Percentiles rank a stretch among this genome's conserved stretches.
These are phyloP conservation scores for Tricholoma matsutake DNA, from an alignment of 768 basidiomycete species.

Conservation along the genomic window DNA sequence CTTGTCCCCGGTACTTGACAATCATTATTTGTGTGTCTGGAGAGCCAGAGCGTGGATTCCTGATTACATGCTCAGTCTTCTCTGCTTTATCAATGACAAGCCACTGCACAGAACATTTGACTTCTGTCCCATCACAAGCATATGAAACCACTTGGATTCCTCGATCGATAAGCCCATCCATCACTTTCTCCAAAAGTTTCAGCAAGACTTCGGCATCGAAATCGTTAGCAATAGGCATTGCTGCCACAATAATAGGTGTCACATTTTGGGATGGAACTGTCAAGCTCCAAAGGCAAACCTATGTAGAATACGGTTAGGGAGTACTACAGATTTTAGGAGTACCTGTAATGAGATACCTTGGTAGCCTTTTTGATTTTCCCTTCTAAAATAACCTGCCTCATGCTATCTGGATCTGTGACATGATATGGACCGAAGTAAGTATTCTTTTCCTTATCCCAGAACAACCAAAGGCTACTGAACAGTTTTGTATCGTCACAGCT, in stretches of 20 bases:
- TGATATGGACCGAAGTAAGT: not conserved
- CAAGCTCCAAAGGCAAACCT: constrained; percentile 31
- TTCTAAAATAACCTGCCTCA: constrained; percentile 12
- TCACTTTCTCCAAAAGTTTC: constrained; percentile 11
- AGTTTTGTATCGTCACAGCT: constrained; percentile 1
- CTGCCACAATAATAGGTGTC: constrained; percentile 30
- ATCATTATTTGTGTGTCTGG: constrained; percentile 6
- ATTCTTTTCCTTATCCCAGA: no score
- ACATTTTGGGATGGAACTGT: constrained; percentile 27
- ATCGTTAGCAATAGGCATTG: constrained; percentile 19
- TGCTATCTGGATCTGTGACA: constrained; percentile 13
- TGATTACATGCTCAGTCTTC: constrained; percentile 2
- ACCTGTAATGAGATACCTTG: constrained; percentile 15
- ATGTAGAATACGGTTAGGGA: not conserved
- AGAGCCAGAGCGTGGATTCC: not conserved
- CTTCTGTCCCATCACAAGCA: constrained; percentile 13
- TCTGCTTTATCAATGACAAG: constrained; percentile 7
- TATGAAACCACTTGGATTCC: constrained; percentile 25
- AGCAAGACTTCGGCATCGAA: constrained; percentile 16
- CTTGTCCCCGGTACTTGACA: constrained; percentile 9
- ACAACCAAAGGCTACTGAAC: not conserved
- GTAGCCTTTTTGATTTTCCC: constrained; percentile 15
- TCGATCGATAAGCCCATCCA: constrained; percentile 22
- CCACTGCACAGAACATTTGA: constrained; percentile 26
- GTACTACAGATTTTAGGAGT: not conserved